phyloP scores from a whole-genome alignment of 169 alveolate species.

The Eimeria tenella region DNA sequence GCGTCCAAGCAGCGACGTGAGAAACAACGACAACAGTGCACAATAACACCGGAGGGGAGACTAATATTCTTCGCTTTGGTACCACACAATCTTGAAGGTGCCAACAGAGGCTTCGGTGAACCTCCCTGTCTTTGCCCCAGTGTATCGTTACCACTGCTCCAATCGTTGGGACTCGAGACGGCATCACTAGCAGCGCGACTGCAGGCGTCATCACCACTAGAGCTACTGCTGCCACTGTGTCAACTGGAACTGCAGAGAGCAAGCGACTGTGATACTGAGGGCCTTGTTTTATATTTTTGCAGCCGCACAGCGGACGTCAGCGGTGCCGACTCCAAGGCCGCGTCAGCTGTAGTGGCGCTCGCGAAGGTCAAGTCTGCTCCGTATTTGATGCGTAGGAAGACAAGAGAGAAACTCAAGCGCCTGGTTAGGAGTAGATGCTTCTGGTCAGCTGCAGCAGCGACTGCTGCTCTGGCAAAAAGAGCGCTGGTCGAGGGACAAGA shows the following conservation, averaged over 20 bases:
- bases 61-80: constrained; percentile 44
- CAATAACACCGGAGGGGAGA: background rate
- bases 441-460: constrained; percentile 49
- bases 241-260: background rate
- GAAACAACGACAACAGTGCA: background rate
- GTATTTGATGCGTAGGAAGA: constrained; percentile 50
- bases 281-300: constrained; percentile 55
- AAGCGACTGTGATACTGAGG: background rate
- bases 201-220: constrained; percentile 37
- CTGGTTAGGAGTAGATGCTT: background rate
- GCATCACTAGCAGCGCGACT: constrained; percentile 30
- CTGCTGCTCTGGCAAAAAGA: constrained; percentile 28
- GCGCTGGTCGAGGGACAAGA: background rate
- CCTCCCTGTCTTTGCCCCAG: constrained; percentile 68
- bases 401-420: constrained; percentile 60
- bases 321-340: background rate
- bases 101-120: background rate
- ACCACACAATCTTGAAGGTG: constrained; percentile 1
- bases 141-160: constrained; percentile 59
- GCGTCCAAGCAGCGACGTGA: background rate
- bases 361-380: constrained; percentile 62
- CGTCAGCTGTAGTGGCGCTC: constrained; percentile 61
- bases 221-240: constrained; percentile 55
- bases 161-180: constrained; percentile 62
- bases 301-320: background rate